Evolutionary conservation across 345 rosid genomes (phyloP).

Genomic region (Mangifera indica): DNA sequence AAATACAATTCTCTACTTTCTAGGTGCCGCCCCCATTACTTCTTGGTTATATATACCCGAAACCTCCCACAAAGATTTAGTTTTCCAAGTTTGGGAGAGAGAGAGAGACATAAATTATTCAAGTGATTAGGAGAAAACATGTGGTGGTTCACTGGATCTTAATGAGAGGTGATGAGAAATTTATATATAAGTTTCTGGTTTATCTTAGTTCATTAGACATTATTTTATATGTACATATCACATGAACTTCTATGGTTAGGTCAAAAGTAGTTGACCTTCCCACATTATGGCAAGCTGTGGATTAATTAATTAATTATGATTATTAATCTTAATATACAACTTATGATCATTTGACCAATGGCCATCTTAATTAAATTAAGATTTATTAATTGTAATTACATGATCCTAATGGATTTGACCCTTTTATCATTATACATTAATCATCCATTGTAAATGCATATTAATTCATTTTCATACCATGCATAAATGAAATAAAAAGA

Average conservation of each 20-base stretch:
- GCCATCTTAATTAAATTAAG: background rate
- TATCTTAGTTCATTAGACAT: background rate
- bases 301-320: constrained; percentile 16
- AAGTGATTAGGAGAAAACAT: constrained; percentile 21
- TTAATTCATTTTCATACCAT: too few relatives aligned
- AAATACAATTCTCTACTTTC: constrained; percentile 18
- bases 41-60: background rate
- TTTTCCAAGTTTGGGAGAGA: constrained; percentile 22
- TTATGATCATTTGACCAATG: constrained; percentile 9
- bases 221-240: background rate
- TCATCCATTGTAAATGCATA: too few relatives aligned
- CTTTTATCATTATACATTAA: background rate
- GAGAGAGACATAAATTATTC: background rate
- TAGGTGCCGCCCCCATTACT: constrained; percentile 41
- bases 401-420: constrained; percentile 15
- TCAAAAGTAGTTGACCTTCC: constrained; percentile 18
- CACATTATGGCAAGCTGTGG: constrained; percentile 24
- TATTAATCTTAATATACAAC: constrained; percentile 8
- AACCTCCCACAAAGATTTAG: constrained; percentile 22
- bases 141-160: constrained; percentile 15
- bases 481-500: too few relatives aligned
- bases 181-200: too few relatives aligned
- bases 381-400: background rate
- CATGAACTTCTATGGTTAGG: constrained; percentile 1
- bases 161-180: constrained; percentile 1